Conservation (phyloP, 2,329 filamentous ascomycete genomes). For the Gaeumannomyces tritici region DNA sequence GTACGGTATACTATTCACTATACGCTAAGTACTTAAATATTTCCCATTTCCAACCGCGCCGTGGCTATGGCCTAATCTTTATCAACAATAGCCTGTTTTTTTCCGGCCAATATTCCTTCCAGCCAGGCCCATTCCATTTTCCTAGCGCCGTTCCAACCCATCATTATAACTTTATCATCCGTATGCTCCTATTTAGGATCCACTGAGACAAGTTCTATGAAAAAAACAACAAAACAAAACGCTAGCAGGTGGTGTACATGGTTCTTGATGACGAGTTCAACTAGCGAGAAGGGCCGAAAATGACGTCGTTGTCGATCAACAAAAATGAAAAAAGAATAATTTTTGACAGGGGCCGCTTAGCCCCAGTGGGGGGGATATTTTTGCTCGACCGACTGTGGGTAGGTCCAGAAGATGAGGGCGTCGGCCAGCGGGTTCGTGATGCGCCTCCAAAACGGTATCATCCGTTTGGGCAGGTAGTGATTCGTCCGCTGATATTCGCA, state of each 20-base stretch:
- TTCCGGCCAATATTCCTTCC: background rate
- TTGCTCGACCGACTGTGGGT: slow-evolving; percentile 28
- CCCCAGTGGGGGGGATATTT: slow-evolving; percentile 15
- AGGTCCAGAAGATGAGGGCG: slow-evolving; percentile 29
- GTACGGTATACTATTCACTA: background rate
- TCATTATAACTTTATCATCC: background rate
- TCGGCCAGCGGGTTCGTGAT: slow-evolving; percentile 18
- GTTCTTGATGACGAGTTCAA: background rate
- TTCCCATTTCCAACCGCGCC: background rate
- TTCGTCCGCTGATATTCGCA: slow-evolving; percentile 28
- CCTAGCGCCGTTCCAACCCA: background rate
- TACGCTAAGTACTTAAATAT: rapidly evolving
- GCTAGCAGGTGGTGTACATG: background rate
- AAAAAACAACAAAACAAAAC: background rate
- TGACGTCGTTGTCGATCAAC: background rate
- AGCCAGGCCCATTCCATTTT: background rate
- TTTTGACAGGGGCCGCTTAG: background rate
- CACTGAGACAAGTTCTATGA: background rate
- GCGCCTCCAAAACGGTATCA: slow-evolving; percentile 13
- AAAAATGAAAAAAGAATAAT: background rate
- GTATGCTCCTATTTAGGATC: background rate
- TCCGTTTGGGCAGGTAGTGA: slow-evolving; percentile 19
- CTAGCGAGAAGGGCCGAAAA: background rate
- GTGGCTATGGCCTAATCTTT: background rate
- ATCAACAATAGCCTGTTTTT: background rate